These are phyloP conservation scores for Grosmannia serpens DNA, from an alignment of 2,329 filamentous ascomycete genomes.

Conservation along the genomic window DNA sequence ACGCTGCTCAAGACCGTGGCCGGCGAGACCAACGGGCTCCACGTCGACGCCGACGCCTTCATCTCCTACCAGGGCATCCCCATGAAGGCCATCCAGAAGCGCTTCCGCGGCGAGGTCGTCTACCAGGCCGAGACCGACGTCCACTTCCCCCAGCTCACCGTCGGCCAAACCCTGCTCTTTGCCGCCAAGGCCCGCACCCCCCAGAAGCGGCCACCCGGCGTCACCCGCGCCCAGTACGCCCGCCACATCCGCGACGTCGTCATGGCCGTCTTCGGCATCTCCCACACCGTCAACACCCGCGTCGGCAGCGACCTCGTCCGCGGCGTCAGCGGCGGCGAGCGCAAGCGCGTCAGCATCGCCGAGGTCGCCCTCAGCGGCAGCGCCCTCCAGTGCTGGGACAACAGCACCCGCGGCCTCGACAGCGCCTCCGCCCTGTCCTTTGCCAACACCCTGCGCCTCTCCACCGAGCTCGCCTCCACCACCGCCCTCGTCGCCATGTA, in stretches of 20 bases:
- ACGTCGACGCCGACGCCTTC: slow-evolving; percentile 24
- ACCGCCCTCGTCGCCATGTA: slow-evolving; percentile 56
- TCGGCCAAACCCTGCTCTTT: slow-evolving; percentile 55
- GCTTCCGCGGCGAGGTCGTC: slow-evolving; percentile 23
- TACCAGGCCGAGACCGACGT: slow-evolving; percentile 59
- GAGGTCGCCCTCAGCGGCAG: slow-evolving; percentile 53
- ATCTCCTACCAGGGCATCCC: slow-evolving; percentile 8
- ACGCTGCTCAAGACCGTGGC: slow-evolving; percentile 52
- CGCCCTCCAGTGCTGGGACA: slow-evolving; percentile 61
- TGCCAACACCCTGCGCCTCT: slow-evolving; percentile 49
- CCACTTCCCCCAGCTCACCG: slow-evolving; percentile 57
- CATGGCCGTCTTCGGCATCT: slow-evolving; percentile 59
- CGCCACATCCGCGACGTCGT: slow-evolving; percentile 50
- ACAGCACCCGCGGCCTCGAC: slow-evolving; percentile 55
- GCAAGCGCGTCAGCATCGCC: slow-evolving; percentile 66
- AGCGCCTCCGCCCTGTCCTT: slow-evolving; percentile 55
- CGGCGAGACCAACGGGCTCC: slow-evolving; percentile 48
- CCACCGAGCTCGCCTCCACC: slow-evolving; percentile 51
- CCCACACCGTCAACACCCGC: slow-evolving; percentile 54
- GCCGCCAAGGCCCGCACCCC: slow-evolving; percentile 50
- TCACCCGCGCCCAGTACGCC: slow-evolving; percentile 19
- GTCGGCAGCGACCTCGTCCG: slow-evolving; percentile 58
- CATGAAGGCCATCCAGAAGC: slow-evolving; percentile 21
- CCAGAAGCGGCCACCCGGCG: not conserved
- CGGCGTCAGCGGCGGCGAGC: slow-evolving; percentile 49